Evolutionary conservation across 441 rosid genomes (phyloP), one percentile per base, ranked within the genome.

Genomic region (Biscutella auriculata): DNA sequence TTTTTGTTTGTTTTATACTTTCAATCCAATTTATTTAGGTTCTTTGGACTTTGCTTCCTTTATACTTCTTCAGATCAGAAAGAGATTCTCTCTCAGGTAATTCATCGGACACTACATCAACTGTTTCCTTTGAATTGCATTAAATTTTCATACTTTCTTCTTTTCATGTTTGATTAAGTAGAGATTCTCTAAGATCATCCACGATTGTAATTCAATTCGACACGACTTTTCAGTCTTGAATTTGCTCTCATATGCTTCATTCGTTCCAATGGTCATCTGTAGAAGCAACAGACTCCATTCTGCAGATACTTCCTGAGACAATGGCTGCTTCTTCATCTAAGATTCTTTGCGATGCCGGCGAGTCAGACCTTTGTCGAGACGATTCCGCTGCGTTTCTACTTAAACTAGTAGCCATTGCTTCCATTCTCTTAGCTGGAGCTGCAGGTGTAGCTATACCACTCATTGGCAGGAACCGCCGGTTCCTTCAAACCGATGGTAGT

Each of bases 401-500:
- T 16, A 85, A 88, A 64, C 60, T 79, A 49, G 66, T 83, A 1
- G 95, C 88, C 28, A 81, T 85, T 41, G 95, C 77, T 1, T 80
- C 90, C 0, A 88, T 88, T 56, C 82, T 88, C 46, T 19, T 77
- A 19, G 75, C 85, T 4, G 96, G 96, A 13, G 67, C 78, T 9
- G 72, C 48, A 0, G 97, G 97, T 26, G 62, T 88, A 21, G 77
- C 89, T 7, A 68, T 83, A 47, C 95, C 97, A 1, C 76, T 85
- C 3, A 15, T 88, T 4, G 92, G 92, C 9, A 82, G 52, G 72
- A 77, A 69, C 37, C 73, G 83, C 10, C 76, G 72, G 37, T 78
- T 85, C 45, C 77, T 85, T 19, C 77, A 73, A 5, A 76, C 97
- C 0, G 86, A 88, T 2, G 77, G 92, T 0, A 79, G 74, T 70